Evolutionary conservation across 2,329 filamentous ascomycete genomes (phyloP), one percentile per base, ranked within the genome.

Genomic region (Talaromyces sp.): DNA sequence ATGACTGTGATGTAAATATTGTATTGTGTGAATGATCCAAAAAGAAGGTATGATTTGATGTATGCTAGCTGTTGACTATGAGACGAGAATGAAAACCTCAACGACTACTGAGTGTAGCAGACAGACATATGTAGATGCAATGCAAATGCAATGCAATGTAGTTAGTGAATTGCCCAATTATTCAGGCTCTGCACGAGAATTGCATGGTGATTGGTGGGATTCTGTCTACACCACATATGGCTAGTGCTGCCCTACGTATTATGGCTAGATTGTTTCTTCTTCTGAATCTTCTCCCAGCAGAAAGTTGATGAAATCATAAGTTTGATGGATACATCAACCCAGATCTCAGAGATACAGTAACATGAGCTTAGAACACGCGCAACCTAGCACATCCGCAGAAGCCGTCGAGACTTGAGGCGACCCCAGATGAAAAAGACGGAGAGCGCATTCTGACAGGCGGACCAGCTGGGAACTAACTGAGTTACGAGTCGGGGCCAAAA

Each of bases 401-500:
- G 33, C 33, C 33, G 25, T 33, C 43, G 43, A 46, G 25, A 46
- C 25, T 46, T 21, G 15, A 46, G 22, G n/a, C n/a, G 4, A 48
- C 45, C 28, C 45, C 45, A 25, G 45, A 48, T 25, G 10, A 25
- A 52, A 51, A 52, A 25, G 21, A 52, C 35, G 19, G 35, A 39
- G 35, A 39, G 39, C 9, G 7, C 9, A 25, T 22, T 39, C 17
- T 39, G 15, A 39, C 48, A 25, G 48, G 36, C 36, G 13, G 37
- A 9, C 22, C 10, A 53, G 21, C 33, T 25, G 35, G n/a, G 35
- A 28, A 21, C 51, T 41, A 53, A 41, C 48, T 21, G 21, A 41
- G n/a, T n/a, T n/a, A n/a, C n/a, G n/a, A n/a, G 37, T 35, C 43
- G 52, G 52, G 52, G 52, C 52, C 52, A 45, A 45, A 54, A 36